Evolutionary conservation across 208 protist species (phyloP).

Genomic region (Trypanosoma cruzi): DNA sequence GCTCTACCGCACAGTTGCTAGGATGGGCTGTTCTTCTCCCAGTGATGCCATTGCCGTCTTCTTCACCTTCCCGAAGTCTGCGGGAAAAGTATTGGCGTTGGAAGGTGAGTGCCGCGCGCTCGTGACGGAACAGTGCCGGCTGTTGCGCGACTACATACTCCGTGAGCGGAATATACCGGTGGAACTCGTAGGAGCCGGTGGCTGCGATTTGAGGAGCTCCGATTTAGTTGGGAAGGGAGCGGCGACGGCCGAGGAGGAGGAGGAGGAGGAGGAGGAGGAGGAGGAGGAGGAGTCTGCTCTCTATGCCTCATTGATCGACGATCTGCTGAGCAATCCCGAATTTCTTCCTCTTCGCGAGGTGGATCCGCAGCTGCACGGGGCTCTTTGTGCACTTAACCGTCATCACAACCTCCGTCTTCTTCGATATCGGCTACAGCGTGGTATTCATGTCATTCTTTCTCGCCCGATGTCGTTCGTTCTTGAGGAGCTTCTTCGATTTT

Average conservation of each 20-base stretch:
- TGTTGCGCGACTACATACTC: constrained; percentile 13
- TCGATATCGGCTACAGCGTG: constrained; percentile 61
- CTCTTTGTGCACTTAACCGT: constrained; percentile 53
- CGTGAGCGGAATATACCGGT: constrained; percentile 7
- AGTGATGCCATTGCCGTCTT: constrained; percentile 34
- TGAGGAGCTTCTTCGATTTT: constrained; percentile 13
- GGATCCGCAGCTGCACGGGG: constrained; percentile 50
- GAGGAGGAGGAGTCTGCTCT: constrained; percentile 24
- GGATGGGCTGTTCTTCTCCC: not conserved
- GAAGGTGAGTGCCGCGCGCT: constrained; percentile 8
- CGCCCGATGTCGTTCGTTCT: constrained; percentile 18
- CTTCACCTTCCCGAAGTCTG: constrained; percentile 38
- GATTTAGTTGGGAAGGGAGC: constrained; percentile 9
- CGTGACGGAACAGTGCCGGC: constrained; percentile 4
- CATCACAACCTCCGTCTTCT: constrained; percentile 62
- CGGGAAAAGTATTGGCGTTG: constrained; percentile 20
- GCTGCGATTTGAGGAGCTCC: constrained; percentile 6
- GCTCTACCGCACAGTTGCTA: constrained; percentile 16
- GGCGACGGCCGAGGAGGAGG: not conserved
- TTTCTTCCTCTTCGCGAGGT: constrained; percentile 3
- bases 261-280: no score
- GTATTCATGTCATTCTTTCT: constrained; percentile 36
- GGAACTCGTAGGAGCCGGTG: constrained; percentile 13
- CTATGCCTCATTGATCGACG: constrained; percentile 30
- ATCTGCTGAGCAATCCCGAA: constrained; percentile 10